Percentiles rank a stretch among this genome's conserved stretches.
phyloP scores from a whole-genome alignment of 2,329 filamentous ascomycete genomes.

The Coniochaeta ligniaria region DNA sequence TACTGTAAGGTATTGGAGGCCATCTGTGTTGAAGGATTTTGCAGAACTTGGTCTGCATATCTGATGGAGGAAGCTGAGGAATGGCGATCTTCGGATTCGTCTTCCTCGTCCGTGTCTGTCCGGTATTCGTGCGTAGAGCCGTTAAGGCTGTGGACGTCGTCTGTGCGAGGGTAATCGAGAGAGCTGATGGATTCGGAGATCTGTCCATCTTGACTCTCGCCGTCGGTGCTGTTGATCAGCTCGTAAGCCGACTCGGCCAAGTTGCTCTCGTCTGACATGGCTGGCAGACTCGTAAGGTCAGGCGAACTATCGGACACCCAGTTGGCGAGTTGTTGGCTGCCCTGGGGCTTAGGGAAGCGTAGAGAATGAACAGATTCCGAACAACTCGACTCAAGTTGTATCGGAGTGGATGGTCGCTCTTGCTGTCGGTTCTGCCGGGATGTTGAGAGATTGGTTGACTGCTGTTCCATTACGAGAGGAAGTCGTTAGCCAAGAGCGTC shows the following conservation, averaged over 20 bases:
- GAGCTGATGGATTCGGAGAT: slow-evolving; percentile 43
- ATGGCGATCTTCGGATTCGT: slow-evolving; percentile 16
- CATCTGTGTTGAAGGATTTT: slow-evolving; percentile 28
- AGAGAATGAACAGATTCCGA: slow-evolving; percentile 41
- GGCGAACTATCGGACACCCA: slow-evolving; percentile 53
- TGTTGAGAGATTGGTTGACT: slow-evolving; percentile 15
- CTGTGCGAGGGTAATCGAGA: slow-evolving; percentile 38
- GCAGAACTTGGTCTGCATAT: slow-evolving; percentile 41
- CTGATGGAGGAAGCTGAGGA: slow-evolving; percentile 32
- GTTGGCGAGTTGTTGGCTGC: slow-evolving; percentile 48
- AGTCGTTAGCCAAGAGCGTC: slow-evolving; percentile 22
- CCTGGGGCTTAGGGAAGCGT: slow-evolving; percentile 49
- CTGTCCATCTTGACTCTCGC: slow-evolving; percentile 41
- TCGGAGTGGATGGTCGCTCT: not conserved
- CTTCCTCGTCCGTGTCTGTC: slow-evolving; percentile 32
- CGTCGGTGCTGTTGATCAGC: slow-evolving; percentile 45
- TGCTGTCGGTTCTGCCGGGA: not conserved
- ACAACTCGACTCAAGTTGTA: slow-evolving; percentile 9
- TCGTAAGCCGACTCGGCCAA: slow-evolving; percentile 51
- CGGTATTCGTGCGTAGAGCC: slow-evolving; percentile 34
- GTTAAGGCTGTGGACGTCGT: slow-evolving; percentile 44
- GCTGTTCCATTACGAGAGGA: slow-evolving; percentile 46
- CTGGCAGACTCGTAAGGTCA: slow-evolving; percentile 45
- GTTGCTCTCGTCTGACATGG: slow-evolving; percentile 37
- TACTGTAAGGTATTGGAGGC: slow-evolving; percentile 14